Evolutionary conservation across 164 flowering plant species (phyloP), one percentile per base, ranked within the genome.

Genomic region (Magnolia officinalis): DNA sequence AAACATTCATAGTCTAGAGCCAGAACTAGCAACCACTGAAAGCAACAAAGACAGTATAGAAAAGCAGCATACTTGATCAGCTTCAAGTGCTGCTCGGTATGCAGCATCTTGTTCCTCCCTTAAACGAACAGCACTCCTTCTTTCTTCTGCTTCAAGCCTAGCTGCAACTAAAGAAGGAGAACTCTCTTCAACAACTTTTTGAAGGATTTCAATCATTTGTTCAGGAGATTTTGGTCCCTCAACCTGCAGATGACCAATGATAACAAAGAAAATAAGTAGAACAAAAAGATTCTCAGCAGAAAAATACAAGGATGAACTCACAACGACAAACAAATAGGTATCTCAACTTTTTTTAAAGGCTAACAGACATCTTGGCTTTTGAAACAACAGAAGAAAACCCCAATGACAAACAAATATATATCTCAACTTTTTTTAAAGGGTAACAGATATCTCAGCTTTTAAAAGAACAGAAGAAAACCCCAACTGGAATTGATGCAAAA

Each of bases 61-160:
- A 77, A 78, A 70, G 68, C n/a, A 68, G 63, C 76, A 50, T 86
- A 94, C 99, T 83, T 91, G 99, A 84, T 96, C 99, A 80, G 98
- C 98, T 87, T 94, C 98, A 79, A 96, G 97, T 20, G 99, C 97
- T 50, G 96, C 99, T 55, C 84, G 87, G 78, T 90, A 96, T 16
- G 99, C 99, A 78, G 97, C 98, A 90, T 96, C 99, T 81, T 96
- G 99, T 84, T 96, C 99, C 86, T 96, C 99, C 83, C 99, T 87
- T 80, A 96, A 84, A 0, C 92, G 90, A 70, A 85, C 73, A 78
- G 86, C 93, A 76, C 67, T 92, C 80, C 93, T 91, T 83, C 98
- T 89, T 86, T 96, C 98, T 85, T 96, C 99, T 74, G 96, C 96
- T 65, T 96, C 98, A 81, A 91, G 84, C 81, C 99, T 87, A 23